Percentiles rank a stretch among this genome's conserved stretches.
phyloP scores from a whole-genome alignment of 257 asterid species.

The Gentiana macrophylla region DNA sequence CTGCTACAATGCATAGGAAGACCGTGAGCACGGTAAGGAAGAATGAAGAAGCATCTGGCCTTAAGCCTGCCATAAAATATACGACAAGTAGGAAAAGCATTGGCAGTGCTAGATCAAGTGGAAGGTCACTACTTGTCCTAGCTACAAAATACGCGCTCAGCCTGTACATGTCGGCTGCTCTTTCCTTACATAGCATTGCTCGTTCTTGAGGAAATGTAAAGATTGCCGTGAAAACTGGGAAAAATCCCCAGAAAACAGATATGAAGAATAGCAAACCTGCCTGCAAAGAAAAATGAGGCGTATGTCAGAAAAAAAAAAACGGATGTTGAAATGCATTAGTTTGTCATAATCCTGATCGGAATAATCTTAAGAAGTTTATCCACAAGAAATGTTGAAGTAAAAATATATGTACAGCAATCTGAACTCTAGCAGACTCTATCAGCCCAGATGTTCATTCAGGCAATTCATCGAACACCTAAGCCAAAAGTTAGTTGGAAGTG shows the following conservation, averaged over 20 bases:
- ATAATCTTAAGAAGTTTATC: too few species aligned
- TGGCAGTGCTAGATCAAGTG: slow-evolving; percentile 81
- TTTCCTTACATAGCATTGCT: slow-evolving; percentile 85
- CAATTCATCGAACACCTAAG: too few species aligned
- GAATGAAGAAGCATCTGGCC: slow-evolving; percentile 45
- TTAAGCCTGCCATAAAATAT: slow-evolving; percentile 90
- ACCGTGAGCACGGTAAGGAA: slow-evolving; percentile 71
- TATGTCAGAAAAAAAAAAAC: too few species aligned
- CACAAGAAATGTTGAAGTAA: too few species aligned
- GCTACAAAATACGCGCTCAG: slow-evolving; percentile 89
- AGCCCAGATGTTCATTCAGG: too few species aligned
- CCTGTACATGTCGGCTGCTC: slow-evolving; percentile 97
- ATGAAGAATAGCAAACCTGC: slow-evolving; percentile 88
- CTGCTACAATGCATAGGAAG: slow-evolving; percentile 81
- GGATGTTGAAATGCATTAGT: too few species aligned
- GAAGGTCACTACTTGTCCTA: slow-evolving; percentile 77
- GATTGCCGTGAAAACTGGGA: slow-evolving; percentile 93
- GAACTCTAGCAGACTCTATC: too few species aligned
- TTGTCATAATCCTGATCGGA: too few species aligned
- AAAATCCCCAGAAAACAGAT: slow-evolving; percentile 96
- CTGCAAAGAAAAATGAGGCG: slow-evolving; percentile 26
- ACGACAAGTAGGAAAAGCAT: slow-evolving; percentile 66
- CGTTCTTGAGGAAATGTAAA: slow-evolving; percentile 95
- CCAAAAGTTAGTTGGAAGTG: too few species aligned
- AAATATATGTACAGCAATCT: too few species aligned